phyloP scores from a whole-genome alignment of 495 filamentous ascomycete species.

The Aspergillus indologenus region DNA sequence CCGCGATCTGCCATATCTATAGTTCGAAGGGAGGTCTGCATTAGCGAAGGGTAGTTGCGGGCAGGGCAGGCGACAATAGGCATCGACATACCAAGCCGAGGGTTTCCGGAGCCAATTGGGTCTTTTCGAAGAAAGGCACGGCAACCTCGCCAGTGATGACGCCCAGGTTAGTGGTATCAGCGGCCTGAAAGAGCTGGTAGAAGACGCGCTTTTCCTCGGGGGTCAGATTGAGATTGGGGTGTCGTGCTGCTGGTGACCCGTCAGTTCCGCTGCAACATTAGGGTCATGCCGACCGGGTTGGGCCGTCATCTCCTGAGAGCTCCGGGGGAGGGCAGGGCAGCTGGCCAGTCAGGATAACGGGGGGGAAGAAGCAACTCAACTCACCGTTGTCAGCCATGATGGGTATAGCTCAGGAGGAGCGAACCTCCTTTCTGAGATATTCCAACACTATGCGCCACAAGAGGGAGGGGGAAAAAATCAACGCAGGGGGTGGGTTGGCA shows the following conservation, averaged over 20 bases:
- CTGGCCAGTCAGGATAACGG: neutral
- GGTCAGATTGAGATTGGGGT: conserved; percentile 79
- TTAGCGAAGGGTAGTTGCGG: neutral
- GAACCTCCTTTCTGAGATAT: conserved; percentile 28
- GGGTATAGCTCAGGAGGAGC: conserved; percentile 32
- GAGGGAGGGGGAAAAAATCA: neutral
- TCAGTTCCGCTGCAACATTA: conserved; percentile 27
- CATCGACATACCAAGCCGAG: conserved; percentile 74
- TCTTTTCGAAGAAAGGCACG: conserved; percentile 98
- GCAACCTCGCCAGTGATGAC: conserved; percentile 95
- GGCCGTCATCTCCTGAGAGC: conserved; percentile 30
- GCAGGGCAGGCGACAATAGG: neutral
- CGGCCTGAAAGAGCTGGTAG: conserved; percentile 83
- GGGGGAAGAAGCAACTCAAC: conserved; percentile 20
- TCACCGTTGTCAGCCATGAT: conserved; percentile 43
- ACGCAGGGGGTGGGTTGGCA: neutral
- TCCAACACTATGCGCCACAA: conserved; percentile 8
- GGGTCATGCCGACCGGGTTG: conserved; percentile 10
- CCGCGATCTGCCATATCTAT: conserved; percentile 98
- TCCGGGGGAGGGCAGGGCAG: conserved; percentile 1
- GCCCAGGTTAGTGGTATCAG: conserved; percentile 85
- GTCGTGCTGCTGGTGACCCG: conserved; percentile 34
- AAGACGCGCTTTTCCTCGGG: conserved; percentile 91
- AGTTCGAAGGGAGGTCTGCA: neutral
- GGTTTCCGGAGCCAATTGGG: conserved; percentile 74